Conservation (phyloP, 108 stramenopile genomes). For the Skeletonema grethae region DNA sequence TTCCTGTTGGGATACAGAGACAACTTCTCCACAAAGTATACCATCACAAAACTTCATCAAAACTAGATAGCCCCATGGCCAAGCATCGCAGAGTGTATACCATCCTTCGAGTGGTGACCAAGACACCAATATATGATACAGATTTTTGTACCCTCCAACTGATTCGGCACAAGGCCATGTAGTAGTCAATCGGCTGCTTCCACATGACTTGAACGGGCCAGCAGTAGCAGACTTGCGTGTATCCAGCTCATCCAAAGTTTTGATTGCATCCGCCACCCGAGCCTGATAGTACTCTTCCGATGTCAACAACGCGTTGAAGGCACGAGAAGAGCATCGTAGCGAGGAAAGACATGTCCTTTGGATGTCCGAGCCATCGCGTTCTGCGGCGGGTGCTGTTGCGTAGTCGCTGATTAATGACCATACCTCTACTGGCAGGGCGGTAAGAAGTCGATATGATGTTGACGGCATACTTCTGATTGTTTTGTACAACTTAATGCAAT, state of each 20-base stretch:
- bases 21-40: not conserved
- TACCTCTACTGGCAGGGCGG: not conserved
- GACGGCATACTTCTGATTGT: too few species aligned
- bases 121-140: not conserved
- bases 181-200: not conserved
- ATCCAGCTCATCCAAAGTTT: constrained; percentile 2
- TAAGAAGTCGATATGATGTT: not conserved
- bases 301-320: not conserved
- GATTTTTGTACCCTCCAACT: not conserved
- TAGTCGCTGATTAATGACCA: not conserved
- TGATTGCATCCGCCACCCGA: not conserved
- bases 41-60: constrained; percentile 5
- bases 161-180: not conserved
- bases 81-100: not conserved
- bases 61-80: not conserved
- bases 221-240: not conserved
- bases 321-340: not conserved
- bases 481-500: too few species aligned
- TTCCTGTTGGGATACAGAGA: not conserved
- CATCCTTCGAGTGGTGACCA: not conserved
- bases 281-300: not conserved
- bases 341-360: not conserved
- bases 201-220: not conserved
- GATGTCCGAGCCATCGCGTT: not conserved
- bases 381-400: not conserved